Base-by-base conservation (phyloP, 2,329 filamentous ascomycete genomes). In the Cercospora sp. region DNA sequence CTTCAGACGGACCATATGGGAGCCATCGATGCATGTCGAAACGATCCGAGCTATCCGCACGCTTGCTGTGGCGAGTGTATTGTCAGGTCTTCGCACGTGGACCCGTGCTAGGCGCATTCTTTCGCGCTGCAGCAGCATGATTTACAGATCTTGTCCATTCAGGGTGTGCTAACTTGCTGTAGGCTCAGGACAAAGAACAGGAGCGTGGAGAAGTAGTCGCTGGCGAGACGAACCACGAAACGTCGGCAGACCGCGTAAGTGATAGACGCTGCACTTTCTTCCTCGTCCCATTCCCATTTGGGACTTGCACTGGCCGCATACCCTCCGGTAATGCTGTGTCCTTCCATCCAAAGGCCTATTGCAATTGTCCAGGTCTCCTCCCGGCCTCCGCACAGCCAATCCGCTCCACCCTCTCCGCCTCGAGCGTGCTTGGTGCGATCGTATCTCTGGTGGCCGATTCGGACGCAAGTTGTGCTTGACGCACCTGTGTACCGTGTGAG, bases 91-190 rank as follows among this genome's bases (percentile, higher is more conserved):
- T 28, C 48, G 23, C 48, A 28, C 20, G 23, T 53, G 48, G 23
- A n/a, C 12, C 23, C 9, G 48, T 23, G 23, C 48, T 28, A 53
- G 20, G 48, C 48, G 48, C 48, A 53, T 26, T 3, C 12, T 53
- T 53, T 3, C 26, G 28, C 31, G 30, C 30, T 31, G n/a, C 55
- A 33, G n/a, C 55, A 33, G 55, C 55, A 36, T 33, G 2, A 31
- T 20, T 33, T 30, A 48, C 42, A 51, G 39, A 58, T 20, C 26
- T 48, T 59, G 53, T 53, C 26, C 65, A 60, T 67, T 69, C 64
- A 64, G 65, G 53, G 42, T 63, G 64, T 65, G 68, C 70, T 72
- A 57, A 72, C 67, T 55, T 42, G 23, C 18, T 23, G 57, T 70
- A 72, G 68, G 67, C 60, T n/a, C 65, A 70, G 63, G 51, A 51